Conservation (phyloP, 208 protist genomes). For the Acanthamoeba sp. region DNA sequence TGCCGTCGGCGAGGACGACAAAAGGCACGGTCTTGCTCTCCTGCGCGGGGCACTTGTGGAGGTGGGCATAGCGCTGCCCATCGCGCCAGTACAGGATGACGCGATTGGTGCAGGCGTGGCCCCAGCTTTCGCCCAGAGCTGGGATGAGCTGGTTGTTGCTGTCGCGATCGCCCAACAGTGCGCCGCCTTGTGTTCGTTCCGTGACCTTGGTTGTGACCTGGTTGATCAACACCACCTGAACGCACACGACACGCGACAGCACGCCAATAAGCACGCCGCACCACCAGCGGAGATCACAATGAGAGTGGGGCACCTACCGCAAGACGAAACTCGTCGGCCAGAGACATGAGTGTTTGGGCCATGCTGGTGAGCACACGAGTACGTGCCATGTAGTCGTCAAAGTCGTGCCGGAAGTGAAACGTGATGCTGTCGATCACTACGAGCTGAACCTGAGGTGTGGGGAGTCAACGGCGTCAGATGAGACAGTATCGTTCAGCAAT, state of each 20-base stretch:
- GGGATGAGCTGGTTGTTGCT: constrained; percentile 78
- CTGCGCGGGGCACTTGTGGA: constrained; percentile 70
- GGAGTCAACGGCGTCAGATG: background rate
- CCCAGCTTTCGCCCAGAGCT: constrained; percentile 86
- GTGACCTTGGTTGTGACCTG: constrained; percentile 87
- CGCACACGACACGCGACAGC: no score
- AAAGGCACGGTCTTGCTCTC: constrained; percentile 68
- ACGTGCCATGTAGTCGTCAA: constrained; percentile 81
- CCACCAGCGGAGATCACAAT: no score
- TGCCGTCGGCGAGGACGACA: constrained; percentile 46
- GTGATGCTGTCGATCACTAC: constrained; percentile 86
- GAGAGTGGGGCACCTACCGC: constrained; percentile 72
- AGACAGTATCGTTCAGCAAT: background rate
- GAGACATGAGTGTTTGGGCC: constrained; percentile 74
- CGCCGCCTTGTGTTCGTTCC: background rate
- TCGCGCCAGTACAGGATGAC: constrained; percentile 81
- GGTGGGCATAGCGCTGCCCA: constrained; percentile 59
- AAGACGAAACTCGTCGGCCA: constrained; percentile 76
- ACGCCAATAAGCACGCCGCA: no score
- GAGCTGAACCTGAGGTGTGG: constrained; percentile 60
- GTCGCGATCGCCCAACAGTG: background rate
- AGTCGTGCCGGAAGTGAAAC: constrained; percentile 87
- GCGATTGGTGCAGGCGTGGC: constrained; percentile 81
- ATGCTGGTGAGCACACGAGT: constrained; percentile 83
- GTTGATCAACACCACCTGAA: constrained; percentile 87